phyloP scores from a whole-genome alignment of 805 yeast genomes.

The Ogataea nitratoaversa region DNA sequence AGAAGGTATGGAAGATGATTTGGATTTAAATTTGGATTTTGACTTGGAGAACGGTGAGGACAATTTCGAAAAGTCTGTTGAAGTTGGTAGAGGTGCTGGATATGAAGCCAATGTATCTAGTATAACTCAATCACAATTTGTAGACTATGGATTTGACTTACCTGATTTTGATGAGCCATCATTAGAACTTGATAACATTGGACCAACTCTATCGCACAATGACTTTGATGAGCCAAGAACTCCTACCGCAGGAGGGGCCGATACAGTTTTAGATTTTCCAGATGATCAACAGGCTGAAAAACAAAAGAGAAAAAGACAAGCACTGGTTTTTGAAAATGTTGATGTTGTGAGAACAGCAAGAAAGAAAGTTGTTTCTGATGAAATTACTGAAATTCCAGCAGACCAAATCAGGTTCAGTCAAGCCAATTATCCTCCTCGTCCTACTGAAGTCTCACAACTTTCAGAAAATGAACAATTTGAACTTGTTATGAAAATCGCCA shows the following conservation, averaged over 20 bases:
- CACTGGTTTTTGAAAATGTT: constrained; percentile 29
- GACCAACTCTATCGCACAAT: constrained; percentile 6
- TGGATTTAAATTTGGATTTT: constrained; percentile 31
- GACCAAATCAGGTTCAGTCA: constrained; percentile 33
- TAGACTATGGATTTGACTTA: constrained; percentile 40
- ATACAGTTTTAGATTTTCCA: constrained; percentile 3
- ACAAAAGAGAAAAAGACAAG: constrained; percentile 21
- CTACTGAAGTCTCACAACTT: constrained; percentile 3
- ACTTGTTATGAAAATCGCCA: constrained; percentile 6
- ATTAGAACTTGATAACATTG: constrained; percentile 13
- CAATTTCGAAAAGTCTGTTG: constrained; percentile 41
- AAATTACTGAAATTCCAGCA: constrained; percentile 39
- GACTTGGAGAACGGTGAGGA: constrained; percentile 26
- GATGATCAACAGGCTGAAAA: constrained; percentile 2
- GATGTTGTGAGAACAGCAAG: constrained; percentile 47
- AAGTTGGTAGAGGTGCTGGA: constrained; percentile 46
- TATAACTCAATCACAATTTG: constrained; percentile 17
- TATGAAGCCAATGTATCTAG: constrained; percentile 21
- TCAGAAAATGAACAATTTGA: constrained; percentile 3
- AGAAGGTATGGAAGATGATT: constrained; percentile 29
- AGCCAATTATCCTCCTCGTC: constrained; percentile 21
- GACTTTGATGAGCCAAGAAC: constrained; percentile 13
- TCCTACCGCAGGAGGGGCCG: constrained; percentile 7
- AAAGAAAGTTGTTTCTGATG: constrained; percentile 44
- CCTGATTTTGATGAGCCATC: constrained; percentile 34